Evolutionary conservation across 257 asterid species (phyloP).

Genomic region (Osmanthus fragrans): DNA sequence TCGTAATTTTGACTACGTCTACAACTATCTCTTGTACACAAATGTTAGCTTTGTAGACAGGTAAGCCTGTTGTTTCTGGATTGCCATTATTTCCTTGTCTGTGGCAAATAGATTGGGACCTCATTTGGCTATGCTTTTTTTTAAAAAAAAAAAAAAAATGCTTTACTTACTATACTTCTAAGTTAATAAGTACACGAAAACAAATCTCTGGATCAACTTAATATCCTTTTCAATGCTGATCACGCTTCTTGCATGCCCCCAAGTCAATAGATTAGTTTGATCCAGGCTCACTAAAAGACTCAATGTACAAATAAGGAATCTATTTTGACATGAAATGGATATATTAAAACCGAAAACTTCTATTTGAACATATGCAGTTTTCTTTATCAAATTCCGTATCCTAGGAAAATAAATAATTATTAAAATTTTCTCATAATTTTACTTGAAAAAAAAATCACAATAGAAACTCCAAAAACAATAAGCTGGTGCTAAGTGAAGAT

Average conservation of each 20-base stretch:
- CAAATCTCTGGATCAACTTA: not conserved
- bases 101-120: not conserved
- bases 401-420: not conserved
- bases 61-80: conserved; percentile 36
- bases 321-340: too few relatives aligned
- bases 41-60: conserved; percentile 53
- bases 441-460: not conserved
- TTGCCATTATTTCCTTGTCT: conserved; percentile 1
- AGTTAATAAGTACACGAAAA: not conserved
- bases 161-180: not conserved
- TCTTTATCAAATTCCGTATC: not conserved
- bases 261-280: too few relatives aligned
- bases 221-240: not conserved
- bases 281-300: too few relatives aligned
- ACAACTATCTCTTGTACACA: conserved; percentile 55
- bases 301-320: too few relatives aligned
- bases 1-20: conserved; percentile 44
- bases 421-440: not conserved
- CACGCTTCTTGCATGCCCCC: too few relatives aligned
- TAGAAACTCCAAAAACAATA: not conserved
- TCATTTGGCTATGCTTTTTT: conserved; percentile 2
- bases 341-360: not conserved
- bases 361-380: not conserved
- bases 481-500: conserved; percentile 13
- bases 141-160: not conserved